Evolutionary conservation across 78 protist species (phyloP).

Genomic region (Dictyostelium discoideum): dicty_2.7 NC_007091.3:1471001-1471500

Average conservation of each 20-base stretch:
- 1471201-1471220: constrained; percentile 95
- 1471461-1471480: constrained; percentile 93
- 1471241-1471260: constrained; percentile 99
- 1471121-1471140: constrained; percentile 95
- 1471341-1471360: constrained; percentile 99
- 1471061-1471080: constrained; percentile 98
- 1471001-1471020: constrained; percentile 99
- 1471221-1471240: constrained; percentile 97
- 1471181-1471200: constrained; percentile 92
- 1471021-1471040: constrained; percentile 99
- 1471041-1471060: constrained; percentile 99
- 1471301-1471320: constrained; percentile 92
- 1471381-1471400: constrained; percentile 83
- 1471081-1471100: constrained; percentile 99
- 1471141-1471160: constrained; percentile 94
- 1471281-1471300: constrained; percentile 95
- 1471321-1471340: constrained; percentile 88
- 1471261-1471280: constrained; percentile 99
- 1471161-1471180: constrained; percentile 95
- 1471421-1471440: constrained; percentile 98
- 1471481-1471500: constrained; percentile 90
- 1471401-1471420: constrained; percentile 83
- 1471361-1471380: constrained; percentile 93
- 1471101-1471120: constrained; percentile 97
- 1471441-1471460: constrained; percentile 97